phyloP scores from a whole-genome alignment of 768 basidiomycete species.

The Lyophyllum shimeji region DNA sequence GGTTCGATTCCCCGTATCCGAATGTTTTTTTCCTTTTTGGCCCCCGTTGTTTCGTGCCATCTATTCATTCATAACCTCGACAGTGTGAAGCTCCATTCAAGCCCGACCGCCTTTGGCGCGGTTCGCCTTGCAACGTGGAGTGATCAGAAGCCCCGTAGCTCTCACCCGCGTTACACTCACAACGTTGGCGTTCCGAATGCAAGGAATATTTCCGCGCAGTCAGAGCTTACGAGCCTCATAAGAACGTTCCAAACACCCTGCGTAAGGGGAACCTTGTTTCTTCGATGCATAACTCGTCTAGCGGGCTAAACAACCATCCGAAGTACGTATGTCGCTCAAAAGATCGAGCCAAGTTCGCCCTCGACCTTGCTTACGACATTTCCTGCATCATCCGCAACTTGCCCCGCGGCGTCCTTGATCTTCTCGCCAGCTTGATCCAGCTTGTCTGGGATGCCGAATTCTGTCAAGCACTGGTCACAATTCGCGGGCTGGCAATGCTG shows the following conservation, averaged over 20 bases:
- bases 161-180: no score
- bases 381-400: conserved; percentile 1
- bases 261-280: neutral
- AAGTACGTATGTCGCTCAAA: neutral
- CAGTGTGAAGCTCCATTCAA: neutral
- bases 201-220: no score
- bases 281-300: neutral
- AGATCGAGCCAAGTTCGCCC: conserved; percentile 3
- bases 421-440: neutral
- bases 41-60: no score
- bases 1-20: conserved; percentile 57
- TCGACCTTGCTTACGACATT: conserved; percentile 4
- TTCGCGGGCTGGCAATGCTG: conserved; percentile 8
- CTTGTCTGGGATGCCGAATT: conserved; percentile 7
- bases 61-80: no score
- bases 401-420: neutral
- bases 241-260: no score
- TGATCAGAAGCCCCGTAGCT: no score
- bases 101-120: no score
- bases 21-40: conserved; percentile 4
- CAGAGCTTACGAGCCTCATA: no score
- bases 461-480: conserved; percentile 12
- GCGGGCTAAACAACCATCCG: neutral
- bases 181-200: no score
- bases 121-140: no score